phyloP scores from a whole-genome alignment of 2,329 filamentous ascomycete species.

The Fusarium sp. region DNA sequence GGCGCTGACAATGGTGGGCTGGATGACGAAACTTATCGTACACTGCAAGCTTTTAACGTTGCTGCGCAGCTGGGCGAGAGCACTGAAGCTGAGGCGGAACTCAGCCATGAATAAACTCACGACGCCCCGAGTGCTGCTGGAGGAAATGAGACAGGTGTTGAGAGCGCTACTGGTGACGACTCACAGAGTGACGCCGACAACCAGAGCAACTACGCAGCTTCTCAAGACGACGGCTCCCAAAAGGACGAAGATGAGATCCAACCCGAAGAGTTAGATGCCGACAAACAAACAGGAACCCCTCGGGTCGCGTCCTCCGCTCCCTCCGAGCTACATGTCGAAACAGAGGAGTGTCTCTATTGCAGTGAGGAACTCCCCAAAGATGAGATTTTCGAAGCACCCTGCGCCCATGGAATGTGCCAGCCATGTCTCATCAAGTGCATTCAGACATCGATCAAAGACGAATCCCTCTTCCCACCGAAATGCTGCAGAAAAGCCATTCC shows the following conservation, averaged over 20 bases:
- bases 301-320: rapidly evolving
- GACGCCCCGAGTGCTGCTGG: rapidly evolving
- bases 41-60: rapidly evolving
- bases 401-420: not conserved
- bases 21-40: not conserved
- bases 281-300: rapidly evolving
- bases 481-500: not conserved
- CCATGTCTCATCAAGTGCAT: not conserved
- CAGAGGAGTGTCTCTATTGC: not conserved
- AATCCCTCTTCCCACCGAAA: rapidly evolving
- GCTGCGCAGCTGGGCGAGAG: rapidly evolving
- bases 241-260: rapidly evolving
- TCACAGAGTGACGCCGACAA: rapidly evolving
- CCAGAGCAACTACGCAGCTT: rapidly evolving
- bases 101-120: rapidly evolving
- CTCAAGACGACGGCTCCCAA: rapidly evolving
- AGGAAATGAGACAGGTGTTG: rapidly evolving
- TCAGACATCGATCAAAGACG: not conserved
- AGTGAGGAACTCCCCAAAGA: rapidly evolving
- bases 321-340: rapidly evolving
- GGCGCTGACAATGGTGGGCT: rapidly evolving
- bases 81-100: not conserved
- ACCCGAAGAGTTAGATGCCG: not conserved
- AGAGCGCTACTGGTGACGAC: rapidly evolving
- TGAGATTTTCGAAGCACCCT: not conserved